Evolutionary conservation across 148 eudicot species (phyloP), one percentile per base, ranked within the genome.

Genomic region (Fagopyrum tataricum): DNA sequence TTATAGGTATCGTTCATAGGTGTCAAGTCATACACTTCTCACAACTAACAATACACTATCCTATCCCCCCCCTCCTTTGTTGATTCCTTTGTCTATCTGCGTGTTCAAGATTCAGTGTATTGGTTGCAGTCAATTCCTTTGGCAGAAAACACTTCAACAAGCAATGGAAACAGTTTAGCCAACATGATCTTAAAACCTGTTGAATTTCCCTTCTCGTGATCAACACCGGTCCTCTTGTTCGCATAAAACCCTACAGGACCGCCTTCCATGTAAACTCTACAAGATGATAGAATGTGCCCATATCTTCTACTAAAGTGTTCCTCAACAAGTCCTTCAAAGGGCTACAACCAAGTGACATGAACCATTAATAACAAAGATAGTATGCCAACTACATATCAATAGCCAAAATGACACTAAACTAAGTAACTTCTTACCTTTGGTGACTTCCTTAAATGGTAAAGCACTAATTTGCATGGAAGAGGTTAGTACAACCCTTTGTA

Each of bases 131-230:
- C 86, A 3, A 88, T 73, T 39, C 93, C 93, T 76, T 82, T 89
- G 8, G 80, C 79, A 4, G 90, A 72, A 78, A 94, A 89, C 46
- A 90, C 96, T 79, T 91, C 90, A 55, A 84, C 85, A 5, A 94
- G 98, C 77, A 79, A 86, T 51, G 98, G 95, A 51, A 81, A 80
- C 74, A 94, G 90, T 85, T 94, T 94, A 13, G 85, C 85, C 15
- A 94, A 91, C 97, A 94, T 89, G 37, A 94, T 94, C 82, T 91
- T 94, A 88, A 91, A 94, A 44, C 98, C 98, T 0, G 74, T 82
- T 18, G 98, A 93, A 74, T 75, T 91, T 74, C 87, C 84, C 75
- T 75, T 85, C 75, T 26, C 78, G 17, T 9, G 21, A 8, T 58
- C 64, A 23, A 7, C 31, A 23, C 12, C 1, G 31, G 71, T 79